phyloP scores from a whole-genome alignment of 441 rosid species.

The Gossypium davidsonii region DNA sequence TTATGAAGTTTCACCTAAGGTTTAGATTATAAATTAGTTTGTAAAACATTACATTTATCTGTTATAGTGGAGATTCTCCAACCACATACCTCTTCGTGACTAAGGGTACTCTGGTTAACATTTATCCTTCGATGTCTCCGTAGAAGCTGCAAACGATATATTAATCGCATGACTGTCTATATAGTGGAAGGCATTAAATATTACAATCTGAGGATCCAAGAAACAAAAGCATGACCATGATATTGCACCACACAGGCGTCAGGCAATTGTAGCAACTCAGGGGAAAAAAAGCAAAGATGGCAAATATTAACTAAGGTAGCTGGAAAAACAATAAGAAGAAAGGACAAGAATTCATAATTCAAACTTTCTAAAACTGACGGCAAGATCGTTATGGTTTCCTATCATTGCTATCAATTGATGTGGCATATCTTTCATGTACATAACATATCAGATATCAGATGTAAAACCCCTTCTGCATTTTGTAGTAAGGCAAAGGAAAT shows the following conservation, averaged over 20 bases:
- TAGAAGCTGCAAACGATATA: conserved; percentile 35
- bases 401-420: neutral
- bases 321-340: neutral
- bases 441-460: neutral
- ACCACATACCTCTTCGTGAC: conserved; percentile 50
- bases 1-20: neutral
- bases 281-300: neutral
- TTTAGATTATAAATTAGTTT: neutral
- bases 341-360: neutral
- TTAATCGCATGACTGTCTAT: neutral
- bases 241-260: neutral
- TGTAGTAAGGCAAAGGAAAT: neutral
- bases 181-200: neutral
- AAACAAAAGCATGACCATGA: neutral
- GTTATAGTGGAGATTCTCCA: neutral
- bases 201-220: neutral
- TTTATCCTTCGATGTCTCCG: conserved; percentile 65
- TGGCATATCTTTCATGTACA: neutral
- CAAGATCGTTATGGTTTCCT: neutral
- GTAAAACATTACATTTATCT: neutral
- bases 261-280: neutral
- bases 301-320: neutral
- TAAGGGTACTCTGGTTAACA: conserved; percentile 42
- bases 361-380: neutral
- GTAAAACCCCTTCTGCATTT: neutral